phyloP scores from a whole-genome alignment of 805 yeast species.

The Tetrapisispora pingtungensis region DNA sequence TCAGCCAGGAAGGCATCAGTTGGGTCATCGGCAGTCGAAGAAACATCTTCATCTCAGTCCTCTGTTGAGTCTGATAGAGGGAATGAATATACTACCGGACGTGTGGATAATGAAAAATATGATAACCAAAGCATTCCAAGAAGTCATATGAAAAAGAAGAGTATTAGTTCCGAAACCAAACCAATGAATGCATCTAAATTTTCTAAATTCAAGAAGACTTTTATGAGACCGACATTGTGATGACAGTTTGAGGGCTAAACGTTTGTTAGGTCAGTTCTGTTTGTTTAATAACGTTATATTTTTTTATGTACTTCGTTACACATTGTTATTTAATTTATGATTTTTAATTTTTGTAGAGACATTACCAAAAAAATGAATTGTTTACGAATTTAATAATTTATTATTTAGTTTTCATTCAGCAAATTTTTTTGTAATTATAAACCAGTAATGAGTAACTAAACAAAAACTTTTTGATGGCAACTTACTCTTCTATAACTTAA shows the following conservation, averaged over 20 bases:
- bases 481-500: no score
- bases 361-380: no score
- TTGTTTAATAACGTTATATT: background rate
- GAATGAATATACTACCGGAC: background rate
- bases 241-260: background rate
- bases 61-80: background rate
- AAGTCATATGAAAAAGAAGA: slow-evolving; percentile 1
- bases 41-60: background rate
- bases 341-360: no score
- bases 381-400: no score
- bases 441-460: no score
- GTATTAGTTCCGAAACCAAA: background rate
- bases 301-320: background rate
- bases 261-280: no score
- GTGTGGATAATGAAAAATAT: background rate
- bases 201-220: slow-evolving; percentile 1
- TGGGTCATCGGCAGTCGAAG: background rate
- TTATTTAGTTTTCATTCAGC: no score
- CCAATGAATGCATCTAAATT: background rate
- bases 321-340: background rate
- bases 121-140: slow-evolving; percentile 1
- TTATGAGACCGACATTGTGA: slow-evolving; percentile 6
- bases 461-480: no score
- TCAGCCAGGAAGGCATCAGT: background rate
- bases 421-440: no score